Evolutionary conservation across 495 filamentous ascomycete species (phyloP), one percentile per base, ranked within the genome.

Genomic region (Talaromyces nanjingensis): DNA sequence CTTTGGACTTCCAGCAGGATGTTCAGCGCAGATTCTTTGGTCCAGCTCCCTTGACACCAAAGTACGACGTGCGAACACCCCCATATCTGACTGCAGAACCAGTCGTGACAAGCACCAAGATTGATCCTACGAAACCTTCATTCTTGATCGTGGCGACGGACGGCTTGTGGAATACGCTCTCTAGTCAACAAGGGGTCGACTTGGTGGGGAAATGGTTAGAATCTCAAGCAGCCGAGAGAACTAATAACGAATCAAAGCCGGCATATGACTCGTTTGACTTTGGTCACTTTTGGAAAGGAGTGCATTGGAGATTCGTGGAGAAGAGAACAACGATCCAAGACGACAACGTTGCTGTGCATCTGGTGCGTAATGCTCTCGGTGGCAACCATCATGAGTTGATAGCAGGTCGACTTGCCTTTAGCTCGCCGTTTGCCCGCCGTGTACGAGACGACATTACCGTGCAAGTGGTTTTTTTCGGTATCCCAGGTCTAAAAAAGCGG

Each of bases 51-150:
- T 70, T 78, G 20, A 74, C 70, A 20, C 73, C 78, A n/a, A 61
- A 61, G 34, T 73, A 73, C 31, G 57, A 70, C 6, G 67, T 78
- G 34, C 72, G 67, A 47, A 84, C 84, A 0, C 86, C 87, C 29
- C 87, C 87, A 1, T 90, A 89, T 71, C 69, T 89, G 37, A 89
- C 84, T 1, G 87, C 87, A 3, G 79, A 85, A 71, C 87, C 87
- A 1, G 83, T 83, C 6, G 78, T 90, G 42, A 85, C 81, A 0
- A 84, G 81, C 37, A 83, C 77, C 0, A 71, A 74, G 64, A 75
- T 90, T 27, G 70, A 84, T 29, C 66, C 76, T 0, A 69, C 67
- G 0, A 71, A 71, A 29, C 71, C 74, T 18, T 82, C 82, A 18
- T 89, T 90, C 65, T 56, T 89, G 58, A 85, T 91, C 60, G 73